These are phyloP conservation scores for Aspergillus diversus DNA, from an alignment of 495 filamentous ascomycete species.

Conservation along the genomic window DNA sequence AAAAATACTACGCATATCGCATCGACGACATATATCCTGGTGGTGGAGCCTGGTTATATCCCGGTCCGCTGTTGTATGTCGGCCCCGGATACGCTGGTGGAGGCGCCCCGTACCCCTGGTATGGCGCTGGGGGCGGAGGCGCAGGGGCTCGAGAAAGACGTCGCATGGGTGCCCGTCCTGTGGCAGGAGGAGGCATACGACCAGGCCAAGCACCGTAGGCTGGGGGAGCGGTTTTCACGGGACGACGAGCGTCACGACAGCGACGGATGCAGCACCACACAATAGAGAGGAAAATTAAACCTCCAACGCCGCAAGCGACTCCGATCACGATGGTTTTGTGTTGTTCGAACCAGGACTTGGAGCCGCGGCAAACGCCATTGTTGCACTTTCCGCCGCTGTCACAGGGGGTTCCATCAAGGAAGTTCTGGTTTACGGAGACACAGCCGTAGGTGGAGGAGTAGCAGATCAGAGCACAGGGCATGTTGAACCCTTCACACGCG, in stretches of 20 bases:
- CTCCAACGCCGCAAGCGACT: conserved; percentile 68
- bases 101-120: conserved; percentile 20
- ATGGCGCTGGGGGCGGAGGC: conserved; percentile 18
- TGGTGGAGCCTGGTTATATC: conserved; percentile 7
- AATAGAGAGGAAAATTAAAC: conserved; percentile 64
- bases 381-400: conserved; percentile 76
- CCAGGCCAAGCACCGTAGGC: conserved; percentile 18
- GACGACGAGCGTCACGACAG: conserved; percentile 49
- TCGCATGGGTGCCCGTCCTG: conserved; percentile 18
- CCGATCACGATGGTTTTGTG: conserved; percentile 79
- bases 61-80: neutral
- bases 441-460: conserved; percentile 67
- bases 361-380: conserved; percentile 74
- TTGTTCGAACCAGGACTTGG: conserved; percentile 66
- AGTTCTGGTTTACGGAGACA: conserved; percentile 86
- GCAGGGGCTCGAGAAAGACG: conserved; percentile 7
- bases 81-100: conserved; percentile 8
- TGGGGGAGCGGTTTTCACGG: conserved; percentile 32
- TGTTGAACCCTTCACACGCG: conserved; percentile 66
- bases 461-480: conserved; percentile 77
- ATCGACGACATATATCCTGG: conserved; percentile 15
- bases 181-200: neutral
- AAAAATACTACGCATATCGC: conserved; percentile 15
- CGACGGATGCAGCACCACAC: conserved; percentile 60
- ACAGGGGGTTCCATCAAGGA: conserved; percentile 90